Conservation (phyloP, 1,284 basidiomycete species). For the Papiliotrema laurentii region DNA sequence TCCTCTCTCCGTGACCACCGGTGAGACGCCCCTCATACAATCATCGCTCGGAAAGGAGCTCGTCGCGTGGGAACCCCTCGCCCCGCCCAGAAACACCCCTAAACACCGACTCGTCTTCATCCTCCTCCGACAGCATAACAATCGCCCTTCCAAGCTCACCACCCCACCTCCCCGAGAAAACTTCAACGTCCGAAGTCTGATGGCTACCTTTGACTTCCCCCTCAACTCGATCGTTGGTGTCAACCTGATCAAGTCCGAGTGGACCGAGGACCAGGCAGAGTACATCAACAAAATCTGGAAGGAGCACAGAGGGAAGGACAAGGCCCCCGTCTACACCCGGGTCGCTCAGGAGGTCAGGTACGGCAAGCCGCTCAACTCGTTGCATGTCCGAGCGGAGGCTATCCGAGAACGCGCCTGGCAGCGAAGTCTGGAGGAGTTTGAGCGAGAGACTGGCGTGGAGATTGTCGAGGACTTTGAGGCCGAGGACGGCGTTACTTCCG, state of each 20-base stretch:
- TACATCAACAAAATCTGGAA: constrained; percentile 28
- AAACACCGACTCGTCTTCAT: constrained; percentile 38
- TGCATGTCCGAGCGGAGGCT: neutral
- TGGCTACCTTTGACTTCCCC: constrained; percentile 12
- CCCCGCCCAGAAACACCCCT: constrained; percentile 32
- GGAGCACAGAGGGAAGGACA: constrained; percentile 15
- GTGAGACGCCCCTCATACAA: constrained; percentile 45
- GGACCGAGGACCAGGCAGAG: constrained; percentile 25
- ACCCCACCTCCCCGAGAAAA: constrained; percentile 15
- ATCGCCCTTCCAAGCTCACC: constrained; percentile 2
- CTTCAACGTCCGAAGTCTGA: constrained; percentile 29
- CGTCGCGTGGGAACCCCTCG: constrained; percentile 37
- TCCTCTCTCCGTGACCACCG: constrained; percentile 61
- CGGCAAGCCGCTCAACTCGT: constrained; percentile 29
- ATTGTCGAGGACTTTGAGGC: too few species aligned
- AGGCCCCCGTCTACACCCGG: constrained; percentile 64
- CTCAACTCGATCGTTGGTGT: constrained; percentile 23
- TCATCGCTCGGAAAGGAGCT: constrained; percentile 24
- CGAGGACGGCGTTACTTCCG: too few species aligned
- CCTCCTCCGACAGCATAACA: constrained; percentile 24
- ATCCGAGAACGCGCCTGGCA: constrained; percentile 3
- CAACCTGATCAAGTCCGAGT: constrained; percentile 34
- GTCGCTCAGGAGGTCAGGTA: constrained; percentile 52
- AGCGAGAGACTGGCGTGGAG: too few species aligned
- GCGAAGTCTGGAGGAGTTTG: neutral